Evolutionary conservation across 2,329 filamentous ascomycete species (phyloP).

Genomic region (Aureobasidium sp.): DNA sequence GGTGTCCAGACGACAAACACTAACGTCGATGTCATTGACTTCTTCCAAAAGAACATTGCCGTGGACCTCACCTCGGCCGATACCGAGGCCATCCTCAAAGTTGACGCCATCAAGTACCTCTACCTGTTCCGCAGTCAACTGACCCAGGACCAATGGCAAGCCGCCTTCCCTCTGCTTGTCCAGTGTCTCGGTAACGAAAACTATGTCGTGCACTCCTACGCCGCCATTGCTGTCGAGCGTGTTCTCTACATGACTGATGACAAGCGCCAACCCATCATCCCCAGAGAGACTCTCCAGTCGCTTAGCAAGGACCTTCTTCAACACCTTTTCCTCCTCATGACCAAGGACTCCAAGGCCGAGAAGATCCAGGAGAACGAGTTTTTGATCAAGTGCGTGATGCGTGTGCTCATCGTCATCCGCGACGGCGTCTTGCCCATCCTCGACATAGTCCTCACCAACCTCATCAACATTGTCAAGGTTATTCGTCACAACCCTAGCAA

Average conservation of each 20-base stretch:
- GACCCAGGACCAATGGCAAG: constrained; percentile 84
- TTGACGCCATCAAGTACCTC: constrained; percentile 96
- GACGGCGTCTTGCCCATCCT: constrained; percentile 68
- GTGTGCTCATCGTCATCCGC: constrained; percentile 88
- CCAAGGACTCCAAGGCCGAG: constrained; percentile 73
- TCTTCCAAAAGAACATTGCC: constrained; percentile 89
- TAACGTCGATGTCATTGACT: constrained; percentile 74
- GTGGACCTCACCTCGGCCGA: constrained; percentile 70
- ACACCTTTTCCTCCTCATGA: constrained; percentile 86
- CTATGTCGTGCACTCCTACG: constrained; percentile 97
- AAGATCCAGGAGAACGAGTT: constrained; percentile 99
- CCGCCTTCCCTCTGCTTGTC: constrained; percentile 81
- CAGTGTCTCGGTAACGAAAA: constrained; percentile 84
- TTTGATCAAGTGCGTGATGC: constrained; percentile 97
- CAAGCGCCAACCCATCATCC: constrained; percentile 69
- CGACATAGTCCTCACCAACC: constrained; percentile 72
- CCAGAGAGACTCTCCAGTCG: constrained; percentile 64
- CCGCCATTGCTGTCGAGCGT: constrained; percentile 91
- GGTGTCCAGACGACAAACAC: constrained; percentile 84
- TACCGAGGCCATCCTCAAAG: constrained; percentile 80
- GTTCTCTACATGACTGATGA: constrained; percentile 78
- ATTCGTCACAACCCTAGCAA: constrained; percentile 96
- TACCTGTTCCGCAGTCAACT: constrained; percentile 96
- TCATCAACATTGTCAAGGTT: constrained; percentile 82
- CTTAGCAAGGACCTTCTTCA: constrained; percentile 79